phyloP scores from a whole-genome alignment of 148 eudicot genomes.

The Cornus kousa region DNA sequence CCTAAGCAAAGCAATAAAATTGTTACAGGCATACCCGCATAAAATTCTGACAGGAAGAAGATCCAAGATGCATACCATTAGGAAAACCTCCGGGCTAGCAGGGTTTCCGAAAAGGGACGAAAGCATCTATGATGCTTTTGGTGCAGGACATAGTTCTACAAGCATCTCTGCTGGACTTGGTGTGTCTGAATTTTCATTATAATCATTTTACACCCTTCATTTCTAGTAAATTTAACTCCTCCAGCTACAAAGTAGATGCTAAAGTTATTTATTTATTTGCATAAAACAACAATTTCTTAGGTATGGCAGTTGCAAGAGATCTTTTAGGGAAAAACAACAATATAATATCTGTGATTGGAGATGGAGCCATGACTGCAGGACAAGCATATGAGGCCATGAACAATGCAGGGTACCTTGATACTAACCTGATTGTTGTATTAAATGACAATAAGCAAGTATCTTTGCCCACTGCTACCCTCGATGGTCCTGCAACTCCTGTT shows the following conservation, averaged over 20 bases:
- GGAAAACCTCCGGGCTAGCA: slow-evolving; percentile 5
- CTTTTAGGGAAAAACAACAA: background rate
- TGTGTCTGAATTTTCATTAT: background rate
- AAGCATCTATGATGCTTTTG: slow-evolving; percentile 2
- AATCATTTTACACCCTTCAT: background rate
- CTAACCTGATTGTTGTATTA: slow-evolving; percentile 67
- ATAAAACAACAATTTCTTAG: background rate
- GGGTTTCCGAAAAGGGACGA: slow-evolving; percentile 6
- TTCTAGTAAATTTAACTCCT: background rate
- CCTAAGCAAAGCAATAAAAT: background rate
- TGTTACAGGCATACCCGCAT: slow-evolving; percentile 8
- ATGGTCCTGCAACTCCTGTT: slow-evolving; percentile 77
- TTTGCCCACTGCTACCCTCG: slow-evolving; percentile 70
- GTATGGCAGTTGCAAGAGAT: slow-evolving; percentile 23
- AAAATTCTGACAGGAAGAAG: slow-evolving; percentile 9
- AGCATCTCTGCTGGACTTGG: slow-evolving; percentile 13
- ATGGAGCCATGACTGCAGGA: slow-evolving; percentile 89
- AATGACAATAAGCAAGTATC: slow-evolving; percentile 82
- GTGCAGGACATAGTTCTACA: slow-evolving; percentile 2
- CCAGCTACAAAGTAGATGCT: background rate
- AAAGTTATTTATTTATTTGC: background rate
- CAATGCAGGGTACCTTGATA: slow-evolving; percentile 65
- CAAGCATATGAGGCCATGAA: slow-evolving; percentile 86
- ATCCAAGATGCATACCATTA: slow-evolving; percentile 3
- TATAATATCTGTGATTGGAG: slow-evolving; percentile 34